Conservation (phyloP, 306 rosid genomes). For the Luffa aegyptiaca region DNA sequence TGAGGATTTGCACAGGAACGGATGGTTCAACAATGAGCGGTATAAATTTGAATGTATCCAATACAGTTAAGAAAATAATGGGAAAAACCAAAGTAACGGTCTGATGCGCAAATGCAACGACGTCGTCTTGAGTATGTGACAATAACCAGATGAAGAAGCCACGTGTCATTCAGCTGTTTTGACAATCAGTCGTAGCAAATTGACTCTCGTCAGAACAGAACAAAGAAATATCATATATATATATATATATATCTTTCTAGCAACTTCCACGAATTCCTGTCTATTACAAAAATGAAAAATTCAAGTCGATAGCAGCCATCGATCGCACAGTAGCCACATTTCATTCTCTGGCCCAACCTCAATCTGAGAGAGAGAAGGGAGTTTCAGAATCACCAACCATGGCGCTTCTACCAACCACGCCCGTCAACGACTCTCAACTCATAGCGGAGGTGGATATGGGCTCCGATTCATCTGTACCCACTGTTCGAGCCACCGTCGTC, state of each 20-base stretch:
- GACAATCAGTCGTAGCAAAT: too few species aligned
- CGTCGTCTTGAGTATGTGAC: too few species aligned
- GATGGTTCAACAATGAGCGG: too few species aligned
- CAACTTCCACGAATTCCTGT: not conserved
- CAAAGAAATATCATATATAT: too few species aligned
- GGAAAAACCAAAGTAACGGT: too few species aligned
- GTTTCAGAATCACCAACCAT: constrained; percentile 12
- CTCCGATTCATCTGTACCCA: constrained; percentile 36
- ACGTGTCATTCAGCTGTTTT: too few species aligned
- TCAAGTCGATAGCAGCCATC: not conserved
- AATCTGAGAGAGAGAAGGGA: not conserved
- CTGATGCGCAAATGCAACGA: too few species aligned
- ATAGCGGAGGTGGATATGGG: constrained; percentile 74
- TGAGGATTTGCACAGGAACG: too few species aligned
- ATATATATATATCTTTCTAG: not conserved
- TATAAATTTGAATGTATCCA: too few species aligned
- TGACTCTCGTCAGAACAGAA: too few species aligned
- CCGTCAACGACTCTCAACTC: constrained; percentile 31
- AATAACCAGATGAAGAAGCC: too few species aligned
- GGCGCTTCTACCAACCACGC: constrained; percentile 34
- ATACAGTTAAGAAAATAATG: too few species aligned
- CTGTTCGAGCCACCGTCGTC: constrained; percentile 78
- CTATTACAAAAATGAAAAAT: not conserved
- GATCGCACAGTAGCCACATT: not conserved
- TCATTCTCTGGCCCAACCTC: constrained; percentile 3